phyloP scores from a whole-genome alignment of 2,329 filamentous ascomycete species.

The Colletotrichum destructivum region DNA sequence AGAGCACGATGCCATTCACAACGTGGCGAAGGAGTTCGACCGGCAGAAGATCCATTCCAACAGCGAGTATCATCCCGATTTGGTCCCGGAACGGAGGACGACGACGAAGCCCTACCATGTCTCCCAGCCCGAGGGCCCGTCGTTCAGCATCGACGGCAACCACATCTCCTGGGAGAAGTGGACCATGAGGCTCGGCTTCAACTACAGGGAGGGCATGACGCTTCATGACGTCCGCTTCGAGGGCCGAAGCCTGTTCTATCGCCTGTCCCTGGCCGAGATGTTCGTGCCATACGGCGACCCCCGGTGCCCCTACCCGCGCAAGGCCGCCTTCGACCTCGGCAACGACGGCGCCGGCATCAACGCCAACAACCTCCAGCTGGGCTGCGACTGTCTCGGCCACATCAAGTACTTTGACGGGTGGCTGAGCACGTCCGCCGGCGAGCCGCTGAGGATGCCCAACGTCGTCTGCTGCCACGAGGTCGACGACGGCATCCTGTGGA shows the following conservation, averaged over 20 bases:
- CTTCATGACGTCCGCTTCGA: constrained; percentile 79
- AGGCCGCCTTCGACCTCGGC: constrained; percentile 80
- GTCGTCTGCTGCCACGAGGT: constrained; percentile 59
- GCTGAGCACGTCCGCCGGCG: constrained; percentile 50
- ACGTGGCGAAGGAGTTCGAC: constrained; percentile 56
- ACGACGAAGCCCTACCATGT: constrained; percentile 57
- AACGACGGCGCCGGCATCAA: constrained; percentile 76
- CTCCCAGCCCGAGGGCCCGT: constrained; percentile 55
- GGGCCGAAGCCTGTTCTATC: constrained; percentile 76
- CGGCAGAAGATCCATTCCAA: constrained; percentile 56
- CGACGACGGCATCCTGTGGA: constrained; percentile 73
- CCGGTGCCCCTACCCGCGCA: constrained; percentile 74
- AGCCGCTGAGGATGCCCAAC: constrained; percentile 52
- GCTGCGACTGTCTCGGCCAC: constrained; percentile 78
- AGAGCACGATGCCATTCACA: constrained; percentile 54
- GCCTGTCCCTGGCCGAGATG: constrained; percentile 79
- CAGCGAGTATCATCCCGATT: constrained; percentile 52
- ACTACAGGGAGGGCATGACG: constrained; percentile 77
- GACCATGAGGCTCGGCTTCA: constrained; percentile 78
- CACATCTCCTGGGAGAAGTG: constrained; percentile 74
- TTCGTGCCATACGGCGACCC: constrained; percentile 78
- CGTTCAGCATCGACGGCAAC: constrained; percentile 60
- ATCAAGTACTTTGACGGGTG: constrained; percentile 63
- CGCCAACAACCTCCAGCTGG: constrained; percentile 76
- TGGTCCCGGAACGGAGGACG: constrained; percentile 45